phyloP scores from a whole-genome alignment of 108 stramenopile species.

The Stephanodiscus triporus region DNA sequence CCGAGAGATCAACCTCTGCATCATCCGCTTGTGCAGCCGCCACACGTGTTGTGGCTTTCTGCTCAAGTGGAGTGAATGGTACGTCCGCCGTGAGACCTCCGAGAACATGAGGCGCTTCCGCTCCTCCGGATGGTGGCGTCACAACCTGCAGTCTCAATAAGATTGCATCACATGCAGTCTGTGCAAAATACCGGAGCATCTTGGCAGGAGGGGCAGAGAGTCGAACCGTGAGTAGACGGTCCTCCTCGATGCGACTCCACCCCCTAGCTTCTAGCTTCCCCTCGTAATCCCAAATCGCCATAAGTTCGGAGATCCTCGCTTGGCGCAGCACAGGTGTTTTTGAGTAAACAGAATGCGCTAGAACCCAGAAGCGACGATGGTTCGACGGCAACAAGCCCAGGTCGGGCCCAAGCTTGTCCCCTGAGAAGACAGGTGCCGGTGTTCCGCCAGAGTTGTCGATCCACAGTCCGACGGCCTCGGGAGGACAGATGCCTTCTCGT shows the following conservation, averaged over 20 bases:
- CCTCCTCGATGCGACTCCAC: not conserved
- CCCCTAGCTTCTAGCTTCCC: not conserved
- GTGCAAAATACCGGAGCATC: not conserved
- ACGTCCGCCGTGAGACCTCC: not conserved
- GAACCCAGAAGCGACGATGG: constrained; percentile 1
- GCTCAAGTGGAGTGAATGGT: not conserved
- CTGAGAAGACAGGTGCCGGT: not conserved
- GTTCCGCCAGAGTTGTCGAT: not conserved
- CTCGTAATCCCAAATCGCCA: constrained; percentile 4
- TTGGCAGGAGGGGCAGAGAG: not conserved
- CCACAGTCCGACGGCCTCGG: not conserved
- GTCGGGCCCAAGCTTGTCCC: not conserved
- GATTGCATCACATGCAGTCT: no score
- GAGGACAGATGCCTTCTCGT: not conserved
- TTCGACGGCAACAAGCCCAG: not conserved
- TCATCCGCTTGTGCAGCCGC: not conserved
- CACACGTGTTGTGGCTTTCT: not conserved
- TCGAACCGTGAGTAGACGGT: not conserved
- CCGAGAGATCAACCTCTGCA: no score
- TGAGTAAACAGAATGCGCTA: constrained; percentile 1
- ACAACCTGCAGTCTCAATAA: no score
- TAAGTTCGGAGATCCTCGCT: not conserved
- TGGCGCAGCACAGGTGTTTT: not conserved
- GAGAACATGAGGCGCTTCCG: no score
- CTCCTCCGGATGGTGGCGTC: no score